Evolutionary conservation across 352 stramenopile genomes (phyloP), one percentile per base, ranked within the genome.

Genomic region (Thalassiosira exigua): DNA sequence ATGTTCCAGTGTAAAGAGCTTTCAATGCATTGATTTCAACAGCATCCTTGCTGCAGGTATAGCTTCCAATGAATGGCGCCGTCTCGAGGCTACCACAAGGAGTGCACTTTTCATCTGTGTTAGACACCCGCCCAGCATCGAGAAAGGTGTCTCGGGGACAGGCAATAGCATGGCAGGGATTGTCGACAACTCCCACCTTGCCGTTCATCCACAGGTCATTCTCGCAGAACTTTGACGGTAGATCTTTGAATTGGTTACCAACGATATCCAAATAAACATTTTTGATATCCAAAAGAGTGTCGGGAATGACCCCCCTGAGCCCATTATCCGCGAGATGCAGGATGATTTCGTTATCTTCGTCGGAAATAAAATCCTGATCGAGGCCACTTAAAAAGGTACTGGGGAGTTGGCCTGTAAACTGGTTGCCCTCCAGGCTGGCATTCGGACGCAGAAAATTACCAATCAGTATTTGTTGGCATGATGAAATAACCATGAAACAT

Each of bases 301-400:
- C 48, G 32, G 58, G 57, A 2, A 85, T 46, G 30, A 85, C 69
- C 0, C 69, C 71, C 1, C 69, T 86, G 24, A 94, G 81, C 44
- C 74, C 57, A 72, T 94, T 94, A 58, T 85, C 75, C 27, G 75
- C 73, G 42, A 94, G 53, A 44, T 86, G 79, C 26, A 94, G 36
- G 65, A 80, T 79, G 33, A 86, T 78, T 69, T 82, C 61, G 39
- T 83, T 86, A 3, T 72, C 79, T 48, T 50, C 7, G 4, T 58
- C 50, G 22, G 68, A 66, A n/a, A 61, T 71, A 39, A 78, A 86
- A 24, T 82, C 58, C 2, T 33, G 26, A 48, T 69, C 62, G 14
- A 86, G 73, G n/a, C 80, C 76, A 66, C 70, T 79, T 61, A 87
- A 71, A 69, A 87, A 87, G 21, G n/a, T 75, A 44, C 61, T 78